Evolutionary conservation across 108 stramenopile species (phyloP).

Genomic region (Pseudonitzschia multistriata): DNA sequence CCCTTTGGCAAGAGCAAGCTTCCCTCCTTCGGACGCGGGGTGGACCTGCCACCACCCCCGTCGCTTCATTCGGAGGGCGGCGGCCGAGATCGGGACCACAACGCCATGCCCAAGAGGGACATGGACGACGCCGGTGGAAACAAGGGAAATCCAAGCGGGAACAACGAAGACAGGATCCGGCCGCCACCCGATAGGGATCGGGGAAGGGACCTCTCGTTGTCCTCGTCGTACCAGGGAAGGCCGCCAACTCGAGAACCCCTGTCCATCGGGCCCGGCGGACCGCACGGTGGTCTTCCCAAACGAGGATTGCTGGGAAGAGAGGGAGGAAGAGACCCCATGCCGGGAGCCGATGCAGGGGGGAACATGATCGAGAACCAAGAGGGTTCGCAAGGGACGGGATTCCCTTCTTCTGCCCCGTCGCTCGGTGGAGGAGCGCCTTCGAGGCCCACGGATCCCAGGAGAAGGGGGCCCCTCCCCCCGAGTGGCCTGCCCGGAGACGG

Average conservation of each 20-base stretch:
- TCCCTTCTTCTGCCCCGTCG: not conserved
- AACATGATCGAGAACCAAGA: not conserved
- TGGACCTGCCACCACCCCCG: not conserved
- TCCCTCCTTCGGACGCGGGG: constrained; percentile 15
- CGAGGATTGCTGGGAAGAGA: not conserved
- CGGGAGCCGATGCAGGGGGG: not conserved
- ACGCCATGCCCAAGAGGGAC: not conserved
- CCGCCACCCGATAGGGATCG: not conserved
- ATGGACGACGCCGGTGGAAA: not conserved
- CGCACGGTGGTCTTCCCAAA: not conserved
- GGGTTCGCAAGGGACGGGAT: not conserved
- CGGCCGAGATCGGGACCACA: not conserved
- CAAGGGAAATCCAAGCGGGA: not conserved
- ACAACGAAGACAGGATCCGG: not conserved
- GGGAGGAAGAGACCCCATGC: not conserved
- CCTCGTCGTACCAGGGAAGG: not conserved
- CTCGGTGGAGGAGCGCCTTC: constrained; percentile 9
- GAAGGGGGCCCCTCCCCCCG: constrained; percentile 9
- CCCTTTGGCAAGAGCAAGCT: not conserved
- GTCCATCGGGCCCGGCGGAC: not conserved
- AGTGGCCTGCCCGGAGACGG: constrained; percentile 11
- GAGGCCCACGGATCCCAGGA: constrained; percentile 42
- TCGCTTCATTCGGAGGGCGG: not conserved
- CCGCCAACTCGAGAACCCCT: not conserved
- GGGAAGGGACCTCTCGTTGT: not conserved